Evolutionary conservation across 108 stramenopile species (phyloP).

Genomic region (Chaetoceros tenuissimus): DNA sequence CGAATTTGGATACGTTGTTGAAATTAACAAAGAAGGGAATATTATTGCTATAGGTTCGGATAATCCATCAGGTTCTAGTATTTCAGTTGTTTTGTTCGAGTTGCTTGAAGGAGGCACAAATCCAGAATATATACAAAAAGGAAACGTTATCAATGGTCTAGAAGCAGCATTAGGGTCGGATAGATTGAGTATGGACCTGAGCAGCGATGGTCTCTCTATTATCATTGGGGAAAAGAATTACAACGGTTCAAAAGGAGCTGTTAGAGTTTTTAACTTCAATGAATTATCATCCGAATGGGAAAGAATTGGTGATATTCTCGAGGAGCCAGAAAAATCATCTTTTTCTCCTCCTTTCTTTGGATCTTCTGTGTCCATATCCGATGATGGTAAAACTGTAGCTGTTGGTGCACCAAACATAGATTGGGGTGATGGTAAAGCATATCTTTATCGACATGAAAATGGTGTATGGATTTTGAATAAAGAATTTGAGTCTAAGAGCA

Average conservation of each 20-base stretch:
- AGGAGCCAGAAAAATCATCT: not conserved
- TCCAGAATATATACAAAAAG: not conserved
- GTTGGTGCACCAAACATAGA: not conserved
- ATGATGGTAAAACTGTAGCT: conserved; percentile 5
- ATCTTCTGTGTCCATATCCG: not conserved
- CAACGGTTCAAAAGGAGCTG: not conserved
- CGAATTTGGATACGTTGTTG: not conserved
- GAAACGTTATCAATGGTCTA: not conserved
- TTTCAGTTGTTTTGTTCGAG: not conserved
- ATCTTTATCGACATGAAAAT: not conserved
- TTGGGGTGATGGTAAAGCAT: not conserved
- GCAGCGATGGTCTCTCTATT: conserved; percentile 7
- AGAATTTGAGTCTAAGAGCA: not conserved
- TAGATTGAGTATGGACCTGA: conserved; percentile 1
- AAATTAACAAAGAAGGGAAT: not conserved
- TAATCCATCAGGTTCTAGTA: not conserved
- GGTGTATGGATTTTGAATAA: not conserved
- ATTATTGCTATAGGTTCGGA: not conserved
- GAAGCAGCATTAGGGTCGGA: not conserved
- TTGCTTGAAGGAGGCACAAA: not conserved
- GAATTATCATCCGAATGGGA: not conserved
- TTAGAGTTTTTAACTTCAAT: not conserved
- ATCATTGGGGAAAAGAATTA: conserved; percentile 4
- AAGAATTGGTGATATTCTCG: not conserved
- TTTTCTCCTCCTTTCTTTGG: not conserved